phyloP scores from a whole-genome alignment of 305 asterid species.

The Fraxinus floribunda region DNA sequence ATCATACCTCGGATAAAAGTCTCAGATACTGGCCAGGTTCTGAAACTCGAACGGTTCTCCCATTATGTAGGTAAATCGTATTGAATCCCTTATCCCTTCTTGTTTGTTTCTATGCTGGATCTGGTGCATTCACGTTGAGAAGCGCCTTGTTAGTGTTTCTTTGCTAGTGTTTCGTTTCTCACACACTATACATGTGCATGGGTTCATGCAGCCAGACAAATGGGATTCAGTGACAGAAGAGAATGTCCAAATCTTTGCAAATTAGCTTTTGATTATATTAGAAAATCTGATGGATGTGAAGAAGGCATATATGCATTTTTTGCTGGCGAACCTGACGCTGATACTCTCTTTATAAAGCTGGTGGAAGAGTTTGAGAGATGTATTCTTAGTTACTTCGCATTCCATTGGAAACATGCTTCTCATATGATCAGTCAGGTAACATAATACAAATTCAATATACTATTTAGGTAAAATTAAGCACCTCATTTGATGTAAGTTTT shows the following conservation, averaged over 20 bases:
- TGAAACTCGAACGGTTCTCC: slow-evolving; percentile 71
- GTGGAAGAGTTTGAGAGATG: slow-evolving; percentile 93
- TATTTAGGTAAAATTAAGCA: not conserved
- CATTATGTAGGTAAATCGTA: slow-evolving; percentile 76
- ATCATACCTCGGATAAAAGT: slow-evolving; percentile 55
- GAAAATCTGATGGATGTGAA: slow-evolving; percentile 76
- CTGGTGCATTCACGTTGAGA: not conserved
- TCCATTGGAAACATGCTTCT: slow-evolving; percentile 87
- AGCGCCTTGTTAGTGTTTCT: not conserved
- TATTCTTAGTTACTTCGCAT: slow-evolving; percentile 89
- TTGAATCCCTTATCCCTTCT: not conserved
- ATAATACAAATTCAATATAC: not conserved
- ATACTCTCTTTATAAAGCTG: slow-evolving; percentile 81
- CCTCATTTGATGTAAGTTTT: not conserved
- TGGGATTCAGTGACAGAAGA: slow-evolving; percentile 78
- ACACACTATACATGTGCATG: slow-evolving; percentile 3
- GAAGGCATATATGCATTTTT: slow-evolving; percentile 74
- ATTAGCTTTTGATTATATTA: slow-evolving; percentile 75
- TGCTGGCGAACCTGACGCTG: slow-evolving; percentile 61
- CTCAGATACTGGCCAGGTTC: slow-evolving; percentile 58
- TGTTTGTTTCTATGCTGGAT: not conserved
- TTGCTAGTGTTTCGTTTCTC: not conserved
- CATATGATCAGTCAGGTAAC: slow-evolving; percentile 75
- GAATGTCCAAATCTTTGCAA: slow-evolving; percentile 80
- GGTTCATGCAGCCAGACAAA: slow-evolving; percentile 72